Percentiles rank a stretch among this genome's conserved stretches.
phyloP scores from a whole-genome alignment of 495 filamentous ascomycete species.

The Tuber brumale region DNA sequence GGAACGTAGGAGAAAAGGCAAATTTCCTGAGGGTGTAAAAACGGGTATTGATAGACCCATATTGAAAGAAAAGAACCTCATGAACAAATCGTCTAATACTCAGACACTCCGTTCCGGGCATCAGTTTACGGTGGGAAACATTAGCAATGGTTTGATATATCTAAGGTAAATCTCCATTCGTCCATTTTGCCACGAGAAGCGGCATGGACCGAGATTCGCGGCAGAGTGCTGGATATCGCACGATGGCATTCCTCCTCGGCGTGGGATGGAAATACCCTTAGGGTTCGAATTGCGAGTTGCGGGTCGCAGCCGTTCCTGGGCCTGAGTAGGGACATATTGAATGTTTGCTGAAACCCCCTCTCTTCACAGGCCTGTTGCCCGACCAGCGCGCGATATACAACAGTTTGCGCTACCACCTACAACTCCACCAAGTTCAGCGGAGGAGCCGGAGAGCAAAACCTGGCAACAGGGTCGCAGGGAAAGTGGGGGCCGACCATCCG shows the following conservation, averaged over 20 bases:
- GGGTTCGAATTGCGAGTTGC: neutral
- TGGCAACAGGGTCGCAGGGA: constrained; percentile 30
- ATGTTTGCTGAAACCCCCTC: constrained; percentile 9
- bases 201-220: neutral
- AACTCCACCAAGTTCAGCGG: constrained; percentile 41
- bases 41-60: constrained; percentile 30
- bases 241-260: neutral
- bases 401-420: constrained; percentile 39
- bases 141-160: constrained; percentile 91
- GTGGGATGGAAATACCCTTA: neutral
- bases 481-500: constrained; percentile 16
- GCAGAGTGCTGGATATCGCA: neutral
- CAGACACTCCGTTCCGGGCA: constrained; percentile 51
- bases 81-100: constrained; percentile 16
- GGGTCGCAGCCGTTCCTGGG: neutral
- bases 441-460: constrained; percentile 30
- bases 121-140: constrained; percentile 88
- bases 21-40: constrained; percentile 17
- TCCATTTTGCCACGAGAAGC: constrained; percentile 1
- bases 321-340: neutral
- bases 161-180: constrained; percentile 62
- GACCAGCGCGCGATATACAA: constrained; percentile 39
- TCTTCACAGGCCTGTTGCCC: constrained; percentile 36
- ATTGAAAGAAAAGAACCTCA: constrained; percentile 18
- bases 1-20: constrained; percentile 28